These are phyloP conservation scores for Urtica urens DNA, from an alignment of 306 rosid species.

Conservation along the genomic window DNA sequence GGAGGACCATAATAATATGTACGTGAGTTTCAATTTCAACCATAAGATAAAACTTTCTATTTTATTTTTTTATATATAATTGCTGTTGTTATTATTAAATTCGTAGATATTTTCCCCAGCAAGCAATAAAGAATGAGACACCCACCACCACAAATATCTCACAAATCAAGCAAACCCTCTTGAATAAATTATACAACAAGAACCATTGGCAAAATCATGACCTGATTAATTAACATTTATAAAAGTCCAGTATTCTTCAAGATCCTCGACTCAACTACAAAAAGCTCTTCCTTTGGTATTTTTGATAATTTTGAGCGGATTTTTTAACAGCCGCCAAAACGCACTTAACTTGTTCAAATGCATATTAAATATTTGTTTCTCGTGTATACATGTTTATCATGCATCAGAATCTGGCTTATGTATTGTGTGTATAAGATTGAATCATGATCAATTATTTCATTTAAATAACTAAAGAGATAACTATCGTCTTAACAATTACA, in stretches of 20 bases:
- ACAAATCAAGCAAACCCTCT: neutral
- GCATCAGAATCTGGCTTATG: no score
- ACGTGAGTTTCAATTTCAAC: neutral
- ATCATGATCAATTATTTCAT: no score
- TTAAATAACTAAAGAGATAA: no score
- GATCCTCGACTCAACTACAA: neutral
- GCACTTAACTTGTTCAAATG: no score
- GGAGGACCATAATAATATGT: slow-evolving; percentile 21
- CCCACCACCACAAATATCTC: slow-evolving; percentile 8
- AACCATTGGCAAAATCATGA: neutral
- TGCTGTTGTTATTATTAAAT: neutral
- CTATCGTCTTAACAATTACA: no score
- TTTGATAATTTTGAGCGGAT: no score
- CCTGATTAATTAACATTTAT: neutral
- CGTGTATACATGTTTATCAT: no score
- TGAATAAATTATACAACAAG: neutral
- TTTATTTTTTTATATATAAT: neutral
- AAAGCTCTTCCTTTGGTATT: no score
- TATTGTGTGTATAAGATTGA: no score
- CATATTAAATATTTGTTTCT: no score
- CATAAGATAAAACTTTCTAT: neutral
- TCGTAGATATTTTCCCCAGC: slow-evolving; percentile 13
- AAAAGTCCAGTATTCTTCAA: neutral
- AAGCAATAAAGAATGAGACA: slow-evolving; percentile 1
- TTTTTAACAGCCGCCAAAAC: no score